Evolutionary conservation across 106 monocot genomes (phyloP), one percentile per base, ranked within the genome.

Genomic region (Posidonia australis): DNA sequence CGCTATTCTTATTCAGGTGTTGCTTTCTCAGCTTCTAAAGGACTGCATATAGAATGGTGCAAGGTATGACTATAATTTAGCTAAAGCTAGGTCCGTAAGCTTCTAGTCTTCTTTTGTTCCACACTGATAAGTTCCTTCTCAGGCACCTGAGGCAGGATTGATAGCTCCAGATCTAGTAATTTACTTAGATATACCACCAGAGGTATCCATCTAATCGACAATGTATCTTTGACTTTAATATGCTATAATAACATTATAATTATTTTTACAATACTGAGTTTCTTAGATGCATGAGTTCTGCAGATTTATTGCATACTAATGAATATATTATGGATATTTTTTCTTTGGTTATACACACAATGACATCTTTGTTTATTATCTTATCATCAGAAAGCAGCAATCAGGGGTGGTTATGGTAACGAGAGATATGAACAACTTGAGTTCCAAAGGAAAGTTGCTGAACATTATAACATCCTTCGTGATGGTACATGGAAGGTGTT

Each of bases 1-100:
- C 91, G 98, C 6, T 98, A 98, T 69, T 87, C 90, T 63, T 90
- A 83, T 68, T 98, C 96, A 44, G 96, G 98, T 52, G 91, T 98
- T 36, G 84, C 98, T 11, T 98, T 98, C 68, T 98, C 91, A 64
- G 81, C 91, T 18, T 84, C 98, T 51, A 98, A 98, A 77, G 98
- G 98, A 51, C 81, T 98, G 46, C 73, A 81, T 75, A 75, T 87
- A 25, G 77, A 88, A 44, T 98, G 96, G 96, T 98, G 90, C 71
- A 98, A 91, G 87, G 98, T 91, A 47, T 16, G 24, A 52, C 1
- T 63, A 19, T 43, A 22, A 17, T 36, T 2, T 16, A 5, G 11
- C 58, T 28, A 29, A 0, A 17, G 27, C 23, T 25, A 58, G 7
- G 41, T 0, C 13, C 49, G 10, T 14, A 14, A 49, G 13, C 49